phyloP scores from a whole-genome alignment of 2,329 filamentous ascomycete species.

The Xylariales sp. region DNA sequence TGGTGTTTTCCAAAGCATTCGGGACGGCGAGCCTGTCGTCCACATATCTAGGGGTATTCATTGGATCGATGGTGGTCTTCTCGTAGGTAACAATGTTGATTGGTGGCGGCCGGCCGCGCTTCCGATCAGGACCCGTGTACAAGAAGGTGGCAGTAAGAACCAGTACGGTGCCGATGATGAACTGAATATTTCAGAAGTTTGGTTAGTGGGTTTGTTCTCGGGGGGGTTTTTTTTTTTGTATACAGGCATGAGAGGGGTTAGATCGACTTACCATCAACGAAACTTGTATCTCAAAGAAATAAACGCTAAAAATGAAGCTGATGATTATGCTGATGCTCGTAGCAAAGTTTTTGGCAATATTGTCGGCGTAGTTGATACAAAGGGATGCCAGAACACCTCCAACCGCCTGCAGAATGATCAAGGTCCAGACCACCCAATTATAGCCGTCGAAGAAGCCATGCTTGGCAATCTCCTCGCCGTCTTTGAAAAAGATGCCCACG shows the following conservation, averaged over 20 bases:
- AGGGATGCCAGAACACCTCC: constrained; percentile 82
- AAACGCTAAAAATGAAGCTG: constrained; percentile 79
- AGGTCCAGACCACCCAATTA: constrained; percentile 85
- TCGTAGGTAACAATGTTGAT: constrained; percentile 72
- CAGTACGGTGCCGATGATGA: constrained; percentile 71
- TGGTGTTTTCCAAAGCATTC: constrained; percentile 21
- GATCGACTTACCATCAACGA: constrained; percentile 60
- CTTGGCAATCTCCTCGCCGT: constrained; percentile 76
- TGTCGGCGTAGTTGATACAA: constrained; percentile 79
- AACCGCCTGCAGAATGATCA: constrained; percentile 75
- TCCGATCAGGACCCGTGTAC: constrained; percentile 66
- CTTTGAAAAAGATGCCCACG: constrained; percentile 80
- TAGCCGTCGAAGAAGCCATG: constrained; percentile 94
- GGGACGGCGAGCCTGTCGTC: constrained; percentile 23
- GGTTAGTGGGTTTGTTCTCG: too few relatives aligned
- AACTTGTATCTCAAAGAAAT: constrained; percentile 77
- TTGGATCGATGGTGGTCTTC: constrained; percentile 59
- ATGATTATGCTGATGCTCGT: constrained; percentile 88
- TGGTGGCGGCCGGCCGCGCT: constrained; percentile 56
- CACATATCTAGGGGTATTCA: constrained; percentile 22
- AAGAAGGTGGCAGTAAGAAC: constrained; percentile 82
- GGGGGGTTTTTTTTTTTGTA: too few relatives aligned
- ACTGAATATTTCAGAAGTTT: too few relatives aligned
- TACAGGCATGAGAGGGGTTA: too few relatives aligned
- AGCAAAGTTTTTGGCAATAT: constrained; percentile 91